Base-by-base conservation (phyloP, 208 protist genomes). In the Trypanosomatidae sp. region DNA sequence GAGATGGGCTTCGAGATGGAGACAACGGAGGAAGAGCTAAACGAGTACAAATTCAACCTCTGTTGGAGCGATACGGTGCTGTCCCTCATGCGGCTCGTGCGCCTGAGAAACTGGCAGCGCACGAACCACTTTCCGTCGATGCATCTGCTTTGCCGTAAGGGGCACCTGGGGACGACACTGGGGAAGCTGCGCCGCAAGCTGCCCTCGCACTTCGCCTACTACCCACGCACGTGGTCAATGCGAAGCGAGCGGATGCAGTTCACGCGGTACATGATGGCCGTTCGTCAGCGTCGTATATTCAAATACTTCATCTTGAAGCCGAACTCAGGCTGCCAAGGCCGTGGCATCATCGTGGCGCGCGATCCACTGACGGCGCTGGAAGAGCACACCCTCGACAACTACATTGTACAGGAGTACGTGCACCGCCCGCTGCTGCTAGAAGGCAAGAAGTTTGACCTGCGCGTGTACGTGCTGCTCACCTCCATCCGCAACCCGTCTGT, bases 111-210 rank as follows among this genome's bases (percentile, higher is more conserved):
- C 76, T 98, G 94, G 87, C 98, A 99, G 83, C 87, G 91, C 33
- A 98, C 97, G 17, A 99, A 99, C 85, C 98, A 99, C 81, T 99
- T 98, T 79, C 95, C 97, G 6, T 92, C 89, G 28, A 99, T 98
- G 97, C 87, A 93, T 70, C 84, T 98, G 55, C 80, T 99, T 17
- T 96, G 93, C 49, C 88, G 97, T 44, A 99, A 99, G 79, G 90
- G 88, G 1, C 94, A 95, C 72, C 83, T 98, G n/a, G 91, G 88
- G 53, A 92, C 85, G 36, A 99, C 97, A 47, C 81, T 99, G 15
- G 94, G 91, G 39, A 83, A 81, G 58, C 87, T 98, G 76, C 83
- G 87, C 13, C 83, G 87, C 58, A 56, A 84, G 43, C 84, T 98
- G 46, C 95, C 95, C 30, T 80, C 87, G 28, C 82, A 98, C 68